A percentile compares a stretch with the other conserved stretches of the same genome.
Evolutionary conservation across 1,284 basidiomycete genomes (phyloP).

Genomic region (Taiwanofungus camphoratus): DNA sequence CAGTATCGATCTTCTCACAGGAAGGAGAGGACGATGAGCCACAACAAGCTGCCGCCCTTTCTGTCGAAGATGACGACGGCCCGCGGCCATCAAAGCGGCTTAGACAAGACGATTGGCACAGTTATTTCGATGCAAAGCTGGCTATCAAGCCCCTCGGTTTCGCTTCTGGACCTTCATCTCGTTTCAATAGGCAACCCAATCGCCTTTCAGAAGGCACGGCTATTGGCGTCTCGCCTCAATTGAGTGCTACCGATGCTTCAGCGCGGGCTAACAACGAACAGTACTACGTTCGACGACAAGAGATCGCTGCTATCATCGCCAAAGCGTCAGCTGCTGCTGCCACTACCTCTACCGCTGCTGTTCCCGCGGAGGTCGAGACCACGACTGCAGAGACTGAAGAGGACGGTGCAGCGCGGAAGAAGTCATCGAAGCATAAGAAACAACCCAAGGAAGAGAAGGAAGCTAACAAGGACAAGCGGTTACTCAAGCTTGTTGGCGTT

Average conservation of each 20-base stretch:
- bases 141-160: conserved; percentile 23
- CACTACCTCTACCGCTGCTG: not conserved
- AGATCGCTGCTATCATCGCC: conserved; percentile 11
- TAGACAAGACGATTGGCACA: too few relatives aligned
- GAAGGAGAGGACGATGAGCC: conserved; percentile 21
- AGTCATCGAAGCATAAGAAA: conserved; percentile 36
- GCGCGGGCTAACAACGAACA: conserved; percentile 4
- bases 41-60: conserved; percentile 7
- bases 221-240: too few relatives aligned
- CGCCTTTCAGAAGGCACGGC: too few relatives aligned
- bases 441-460: conserved; percentile 52
- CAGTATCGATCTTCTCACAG: conserved; percentile 6
- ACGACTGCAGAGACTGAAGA: conserved; percentile 23
- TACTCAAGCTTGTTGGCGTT: conserved; percentile 81
- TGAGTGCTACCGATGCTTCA: too few relatives aligned
- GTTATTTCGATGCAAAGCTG: too few relatives aligned
- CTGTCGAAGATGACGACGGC: conserved; percentile 19
- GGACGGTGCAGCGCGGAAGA: conserved; percentile 28
- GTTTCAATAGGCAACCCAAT: too few relatives aligned
- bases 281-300: not conserved
- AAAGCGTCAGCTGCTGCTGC: conserved; percentile 30
- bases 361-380: not conserved
- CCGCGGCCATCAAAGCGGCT: conserved; percentile 29
- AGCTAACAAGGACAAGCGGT: conserved; percentile 73
- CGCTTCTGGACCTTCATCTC: too few relatives aligned